These are phyloP conservation scores for Aspergillus caelatus DNA, from an alignment of 2,329 filamentous ascomycete genomes.

Conservation along the genomic window DNA sequence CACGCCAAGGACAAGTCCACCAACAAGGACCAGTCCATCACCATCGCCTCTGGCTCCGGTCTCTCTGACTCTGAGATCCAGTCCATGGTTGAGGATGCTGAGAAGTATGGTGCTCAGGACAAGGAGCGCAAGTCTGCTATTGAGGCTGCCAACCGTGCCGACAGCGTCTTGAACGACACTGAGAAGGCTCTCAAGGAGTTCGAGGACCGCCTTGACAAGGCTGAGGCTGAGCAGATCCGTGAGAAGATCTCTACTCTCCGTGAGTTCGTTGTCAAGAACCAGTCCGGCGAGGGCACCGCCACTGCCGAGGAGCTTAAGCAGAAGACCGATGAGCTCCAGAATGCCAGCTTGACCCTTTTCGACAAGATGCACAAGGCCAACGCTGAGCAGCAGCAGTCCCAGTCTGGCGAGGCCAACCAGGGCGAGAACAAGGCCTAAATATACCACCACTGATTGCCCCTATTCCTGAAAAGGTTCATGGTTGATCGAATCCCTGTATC, in stretches of 20 bases:
- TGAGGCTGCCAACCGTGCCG: constrained; percentile 95
- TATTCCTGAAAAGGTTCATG: constrained; percentile 10
- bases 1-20: constrained; percentile 99
- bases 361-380: constrained; percentile 99
- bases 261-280: constrained; percentile 91
- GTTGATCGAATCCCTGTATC: constrained; percentile 22
- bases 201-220: constrained; percentile 93
- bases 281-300: constrained; percentile 83
- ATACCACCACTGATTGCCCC: constrained; percentile 24
- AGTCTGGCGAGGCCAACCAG: constrained; percentile 45
- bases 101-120: constrained; percentile 92
- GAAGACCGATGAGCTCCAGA: constrained; percentile 98
- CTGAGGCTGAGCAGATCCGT: constrained; percentile 86
- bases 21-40: constrained; percentile 99
- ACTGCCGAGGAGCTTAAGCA: constrained; percentile 94
- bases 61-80: constrained; percentile 93
- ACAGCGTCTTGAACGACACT: constrained; percentile 94
- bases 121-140: constrained; percentile 97
- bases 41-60: constrained; percentile 96
- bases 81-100: constrained; percentile 96
- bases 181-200: constrained; percentile 98
- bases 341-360: constrained; percentile 92
- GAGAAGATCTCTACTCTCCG: constrained; percentile 89
- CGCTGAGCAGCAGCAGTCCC: constrained; percentile 63
- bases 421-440: constrained; percentile 71